Percentiles rank a stretch among this genome's conserved stretches.
These are phyloP conservation scores for Geotrichum australiense DNA, from an alignment of 1,139 yeast genomes.

Conservation along the genomic window DNA sequence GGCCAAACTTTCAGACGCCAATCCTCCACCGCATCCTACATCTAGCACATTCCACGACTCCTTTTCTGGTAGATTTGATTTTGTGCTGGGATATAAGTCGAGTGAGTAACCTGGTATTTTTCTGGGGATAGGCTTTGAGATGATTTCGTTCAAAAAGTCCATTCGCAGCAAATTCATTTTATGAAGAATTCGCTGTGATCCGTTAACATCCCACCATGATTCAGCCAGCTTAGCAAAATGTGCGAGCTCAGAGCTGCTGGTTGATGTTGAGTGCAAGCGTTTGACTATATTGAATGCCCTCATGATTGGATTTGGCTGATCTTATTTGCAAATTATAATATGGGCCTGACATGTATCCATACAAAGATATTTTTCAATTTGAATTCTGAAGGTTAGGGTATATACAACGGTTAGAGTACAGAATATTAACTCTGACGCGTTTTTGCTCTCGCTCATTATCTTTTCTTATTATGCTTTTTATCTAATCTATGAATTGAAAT, in stretches of 20 bases:
- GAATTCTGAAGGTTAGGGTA: too few relatives aligned
- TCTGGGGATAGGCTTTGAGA: slow-evolving; percentile 34
- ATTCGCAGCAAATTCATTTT: slow-evolving; percentile 86
- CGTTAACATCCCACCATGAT: slow-evolving; percentile 94
- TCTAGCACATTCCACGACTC: slow-evolving; percentile 48
- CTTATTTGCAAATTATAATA: too few relatives aligned
- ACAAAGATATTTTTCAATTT: too few relatives aligned
- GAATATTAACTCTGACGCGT: too few relatives aligned
- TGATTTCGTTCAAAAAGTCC: slow-evolving; percentile 60
- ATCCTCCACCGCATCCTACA: slow-evolving; percentile 98
- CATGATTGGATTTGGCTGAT: too few relatives aligned
- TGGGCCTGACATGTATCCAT: too few relatives aligned
- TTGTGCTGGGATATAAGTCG: slow-evolving; percentile 51
- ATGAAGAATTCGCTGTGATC: slow-evolving; percentile 88
- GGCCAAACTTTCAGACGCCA: slow-evolving; percentile 79
- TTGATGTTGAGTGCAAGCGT: slow-evolving; percentile 3
- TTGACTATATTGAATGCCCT: too few relatives aligned
- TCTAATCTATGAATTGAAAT: background rate
- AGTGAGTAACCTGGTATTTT: slow-evolving; percentile 67
- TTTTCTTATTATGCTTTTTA: background rate
- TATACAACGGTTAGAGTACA: too few relatives aligned
- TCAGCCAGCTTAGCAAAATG: slow-evolving; percentile 84
- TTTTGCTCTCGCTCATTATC: background rate
- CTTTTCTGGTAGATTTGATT: background rate
- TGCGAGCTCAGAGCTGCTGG: slow-evolving; percentile 43